Percentiles rank a stretch among this genome's conserved stretches.
Evolutionary conservation across 1,284 basidiomycete species (phyloP).

Genomic region (Singerocomus rubriflavus): DNA sequence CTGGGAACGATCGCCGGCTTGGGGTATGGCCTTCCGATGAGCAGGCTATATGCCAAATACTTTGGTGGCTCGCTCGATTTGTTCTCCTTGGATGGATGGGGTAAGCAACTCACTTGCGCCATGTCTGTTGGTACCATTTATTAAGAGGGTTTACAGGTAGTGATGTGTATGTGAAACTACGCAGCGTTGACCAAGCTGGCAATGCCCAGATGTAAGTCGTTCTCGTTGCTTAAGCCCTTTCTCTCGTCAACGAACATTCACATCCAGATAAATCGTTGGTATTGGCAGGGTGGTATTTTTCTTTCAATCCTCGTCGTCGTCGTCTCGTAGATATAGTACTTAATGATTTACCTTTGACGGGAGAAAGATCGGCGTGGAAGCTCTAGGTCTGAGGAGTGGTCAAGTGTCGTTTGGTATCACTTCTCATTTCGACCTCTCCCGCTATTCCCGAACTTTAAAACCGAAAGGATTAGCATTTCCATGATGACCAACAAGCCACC

Average conservation of each 20-base stretch:
- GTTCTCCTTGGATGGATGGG: conserved; percentile 78
- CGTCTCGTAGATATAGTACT: conserved; percentile 1
- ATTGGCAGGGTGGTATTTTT: not conserved
- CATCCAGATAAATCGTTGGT: not conserved
- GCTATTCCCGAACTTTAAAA: conserved; percentile 50
- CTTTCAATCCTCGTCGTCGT: not conserved
- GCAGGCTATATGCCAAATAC: conserved; percentile 76
- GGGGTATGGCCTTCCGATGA: conserved; percentile 86
- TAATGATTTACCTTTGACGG: conserved; percentile 16
- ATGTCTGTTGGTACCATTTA: not conserved
- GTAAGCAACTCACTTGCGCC: conserved; percentile 37
- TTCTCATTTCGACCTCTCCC: conserved; percentile 32
- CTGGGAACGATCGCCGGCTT: conserved; percentile 66
- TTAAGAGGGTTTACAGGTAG: conserved; percentile 44
- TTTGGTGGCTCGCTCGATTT: conserved; percentile 79
- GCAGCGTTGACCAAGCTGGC: conserved; percentile 67
- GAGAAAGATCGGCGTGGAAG: not conserved
- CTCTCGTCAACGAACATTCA: not conserved
- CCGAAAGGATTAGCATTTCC: conserved; percentile 49
- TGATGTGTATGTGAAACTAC: conserved; percentile 73
- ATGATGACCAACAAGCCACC: conserved; percentile 55
- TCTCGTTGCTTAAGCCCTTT: not conserved
- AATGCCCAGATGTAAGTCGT: conserved; percentile 41
- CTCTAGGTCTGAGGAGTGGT: not conserved
- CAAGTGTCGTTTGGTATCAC: not conserved